phyloP scores from a whole-genome alignment of 1,284 basidiomycete species.

The Ustilago nuda region DNA sequence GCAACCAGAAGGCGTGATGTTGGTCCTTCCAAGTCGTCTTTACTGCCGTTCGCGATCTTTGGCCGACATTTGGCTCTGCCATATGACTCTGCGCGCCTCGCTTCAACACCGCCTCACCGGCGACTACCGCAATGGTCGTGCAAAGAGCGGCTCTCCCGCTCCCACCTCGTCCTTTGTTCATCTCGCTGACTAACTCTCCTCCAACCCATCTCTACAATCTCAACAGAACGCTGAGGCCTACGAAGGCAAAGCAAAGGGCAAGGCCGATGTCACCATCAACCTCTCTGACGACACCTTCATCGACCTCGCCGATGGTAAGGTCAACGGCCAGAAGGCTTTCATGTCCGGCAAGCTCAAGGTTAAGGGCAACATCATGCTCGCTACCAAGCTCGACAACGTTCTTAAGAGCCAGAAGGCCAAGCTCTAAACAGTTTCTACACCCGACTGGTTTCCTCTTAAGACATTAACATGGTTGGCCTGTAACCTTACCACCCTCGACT shows the following conservation, averaged over 20 bases:
- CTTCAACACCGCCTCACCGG: not conserved
- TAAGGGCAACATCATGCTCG: constrained; percentile 68
- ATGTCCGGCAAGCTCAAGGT: constrained; percentile 68
- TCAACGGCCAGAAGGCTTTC: constrained; percentile 70
- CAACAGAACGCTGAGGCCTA: constrained; percentile 63
- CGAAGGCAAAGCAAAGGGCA: constrained; percentile 69
- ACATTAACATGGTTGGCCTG: constrained; percentile 1
- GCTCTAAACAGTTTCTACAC: constrained; percentile 44
- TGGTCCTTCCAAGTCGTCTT: not conserved
- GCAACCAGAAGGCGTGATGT: not conserved
- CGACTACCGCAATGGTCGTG: not conserved
- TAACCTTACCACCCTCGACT: not conserved
- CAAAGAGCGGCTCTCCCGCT: not conserved
- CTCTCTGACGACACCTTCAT: constrained; percentile 66
- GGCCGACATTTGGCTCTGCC: no score
- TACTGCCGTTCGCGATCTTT: no score
- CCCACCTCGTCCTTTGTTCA: not conserved
- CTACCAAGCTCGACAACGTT: constrained; percentile 65
- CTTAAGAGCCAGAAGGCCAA: constrained; percentile 66
- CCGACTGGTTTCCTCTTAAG: not conserved
- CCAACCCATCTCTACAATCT: constrained; percentile 6
- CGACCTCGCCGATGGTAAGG: constrained; percentile 68
- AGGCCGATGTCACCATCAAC: constrained; percentile 69
- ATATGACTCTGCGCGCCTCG: not conserved
- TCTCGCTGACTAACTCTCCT: constrained; percentile 6